Conservation (phyloP, 169 alveolate genomes). For the Theileria luwenshuni region DNA sequence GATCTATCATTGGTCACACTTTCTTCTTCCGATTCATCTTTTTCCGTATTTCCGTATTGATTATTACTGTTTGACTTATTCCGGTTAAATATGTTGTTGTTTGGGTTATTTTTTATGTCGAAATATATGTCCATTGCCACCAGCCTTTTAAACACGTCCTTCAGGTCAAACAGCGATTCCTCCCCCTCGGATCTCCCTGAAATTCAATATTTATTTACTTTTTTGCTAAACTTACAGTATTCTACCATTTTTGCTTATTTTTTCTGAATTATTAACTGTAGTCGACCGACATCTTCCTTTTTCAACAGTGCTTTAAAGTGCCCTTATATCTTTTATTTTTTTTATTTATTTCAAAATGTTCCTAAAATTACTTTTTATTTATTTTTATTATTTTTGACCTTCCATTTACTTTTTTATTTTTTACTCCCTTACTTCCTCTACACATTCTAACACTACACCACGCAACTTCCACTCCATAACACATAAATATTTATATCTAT, state of each 20-base stretch:
- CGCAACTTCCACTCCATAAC: no score
- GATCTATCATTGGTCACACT: background rate
- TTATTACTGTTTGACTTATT: background rate
- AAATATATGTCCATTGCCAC: background rate
- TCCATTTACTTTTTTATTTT: background rate
- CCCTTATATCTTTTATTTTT: background rate
- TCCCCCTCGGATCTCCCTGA: background rate
- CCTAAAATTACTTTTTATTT: background rate
- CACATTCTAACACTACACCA: no score
- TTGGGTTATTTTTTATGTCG: background rate
- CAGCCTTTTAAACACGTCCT: background rate
- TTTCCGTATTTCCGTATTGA: background rate
- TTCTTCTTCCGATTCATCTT: background rate
- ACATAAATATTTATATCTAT: no score
- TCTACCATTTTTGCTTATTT: background rate
- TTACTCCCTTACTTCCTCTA: background rate
- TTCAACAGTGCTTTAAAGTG: background rate
- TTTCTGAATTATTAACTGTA: background rate
- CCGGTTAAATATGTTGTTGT: background rate
- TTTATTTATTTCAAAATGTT: background rate
- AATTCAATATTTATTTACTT: no score
- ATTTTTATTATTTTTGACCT: background rate
- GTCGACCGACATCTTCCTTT: no score
- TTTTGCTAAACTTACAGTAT: background rate
- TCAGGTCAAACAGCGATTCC: background rate